These are phyloP conservation scores for Nannochloropsis salina DNA, from an alignment of 108 stramenopile genomes.

Conservation along the genomic window DNA sequence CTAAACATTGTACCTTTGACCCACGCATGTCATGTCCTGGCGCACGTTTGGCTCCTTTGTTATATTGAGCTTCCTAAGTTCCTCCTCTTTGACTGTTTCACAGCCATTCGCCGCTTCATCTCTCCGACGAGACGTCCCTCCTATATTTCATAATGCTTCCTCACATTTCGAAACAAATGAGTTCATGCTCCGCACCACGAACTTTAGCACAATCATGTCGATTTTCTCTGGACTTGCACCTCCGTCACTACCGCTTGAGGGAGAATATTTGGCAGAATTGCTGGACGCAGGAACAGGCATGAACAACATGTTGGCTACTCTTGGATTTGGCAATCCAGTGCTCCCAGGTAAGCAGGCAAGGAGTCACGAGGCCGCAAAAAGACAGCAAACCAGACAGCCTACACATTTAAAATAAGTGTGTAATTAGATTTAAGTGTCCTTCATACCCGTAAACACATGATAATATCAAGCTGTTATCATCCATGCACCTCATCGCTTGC, in stretches of 20 bases:
- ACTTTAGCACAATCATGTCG: not conserved
- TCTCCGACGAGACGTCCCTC: not conserved
- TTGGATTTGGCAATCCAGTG: constrained; percentile 11
- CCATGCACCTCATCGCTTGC: too few species aligned
- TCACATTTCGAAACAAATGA: not conserved
- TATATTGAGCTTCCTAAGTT: not conserved
- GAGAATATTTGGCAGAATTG: constrained; percentile 13
- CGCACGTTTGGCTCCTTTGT: too few species aligned
- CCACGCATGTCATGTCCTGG: too few species aligned
- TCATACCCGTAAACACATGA: too few species aligned
- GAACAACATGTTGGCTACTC: constrained; percentile 6
- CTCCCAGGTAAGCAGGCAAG: not conserved
- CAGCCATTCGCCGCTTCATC: not conserved
- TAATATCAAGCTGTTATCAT: too few species aligned
- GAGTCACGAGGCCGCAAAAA: not conserved
- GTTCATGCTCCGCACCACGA: not conserved
- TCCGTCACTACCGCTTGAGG: not conserved
- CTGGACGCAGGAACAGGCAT: not conserved
- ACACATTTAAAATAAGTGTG: too few species aligned
- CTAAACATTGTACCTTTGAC: too few species aligned
- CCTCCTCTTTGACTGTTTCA: not conserved
- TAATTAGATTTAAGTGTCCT: too few species aligned
- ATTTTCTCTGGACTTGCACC: not conserved
- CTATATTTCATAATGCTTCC: not conserved
- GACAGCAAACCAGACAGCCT: too few species aligned